Conservation (phyloP, 176 grass and related monocot genomes). For the Cenchrus fungigraminus region DNA sequence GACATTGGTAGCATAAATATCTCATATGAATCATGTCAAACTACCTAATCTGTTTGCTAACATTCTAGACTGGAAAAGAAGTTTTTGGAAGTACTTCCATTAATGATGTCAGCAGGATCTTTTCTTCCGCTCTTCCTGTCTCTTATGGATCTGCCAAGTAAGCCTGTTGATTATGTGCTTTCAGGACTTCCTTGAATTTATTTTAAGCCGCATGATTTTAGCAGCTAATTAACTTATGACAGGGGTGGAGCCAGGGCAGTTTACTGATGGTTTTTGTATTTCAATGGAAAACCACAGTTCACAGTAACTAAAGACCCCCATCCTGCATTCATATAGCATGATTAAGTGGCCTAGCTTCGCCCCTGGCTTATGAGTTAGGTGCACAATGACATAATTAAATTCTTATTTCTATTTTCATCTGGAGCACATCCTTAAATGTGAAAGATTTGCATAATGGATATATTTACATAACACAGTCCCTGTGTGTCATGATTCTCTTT, state of each 20-base stretch:
- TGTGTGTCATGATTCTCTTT: conserved; percentile 2
- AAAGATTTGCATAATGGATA: neutral
- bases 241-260: too few relatives aligned
- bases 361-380: conserved; percentile 8
- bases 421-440: conserved; percentile 1
- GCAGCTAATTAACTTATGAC: conserved; percentile 18
- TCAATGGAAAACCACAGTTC: too few relatives aligned
- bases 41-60: conserved; percentile 28
- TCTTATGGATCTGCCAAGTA: conserved; percentile 89
- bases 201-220: conserved; percentile 25
- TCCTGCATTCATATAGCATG: too few relatives aligned
- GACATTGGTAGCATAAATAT: conserved; percentile 16
- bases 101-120: conserved; percentile 92
- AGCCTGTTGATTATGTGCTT: conserved; percentile 15
- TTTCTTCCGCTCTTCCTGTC: conserved; percentile 96
- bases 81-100: conserved; percentile 77
- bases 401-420: conserved; percentile 18
- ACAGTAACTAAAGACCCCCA: too few relatives aligned
- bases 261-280: too few relatives aligned
- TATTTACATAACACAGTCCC: neutral
- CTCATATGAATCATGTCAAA: neutral
- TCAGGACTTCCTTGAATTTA: conserved; percentile 19
- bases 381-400: neutral
- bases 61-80: conserved; percentile 79
- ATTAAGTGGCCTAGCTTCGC: too few relatives aligned